Evolutionary conservation across 1,139 yeast species (phyloP), one percentile per base, ranked within the genome.

Genomic region (Waltiozyma sp.): DNA sequence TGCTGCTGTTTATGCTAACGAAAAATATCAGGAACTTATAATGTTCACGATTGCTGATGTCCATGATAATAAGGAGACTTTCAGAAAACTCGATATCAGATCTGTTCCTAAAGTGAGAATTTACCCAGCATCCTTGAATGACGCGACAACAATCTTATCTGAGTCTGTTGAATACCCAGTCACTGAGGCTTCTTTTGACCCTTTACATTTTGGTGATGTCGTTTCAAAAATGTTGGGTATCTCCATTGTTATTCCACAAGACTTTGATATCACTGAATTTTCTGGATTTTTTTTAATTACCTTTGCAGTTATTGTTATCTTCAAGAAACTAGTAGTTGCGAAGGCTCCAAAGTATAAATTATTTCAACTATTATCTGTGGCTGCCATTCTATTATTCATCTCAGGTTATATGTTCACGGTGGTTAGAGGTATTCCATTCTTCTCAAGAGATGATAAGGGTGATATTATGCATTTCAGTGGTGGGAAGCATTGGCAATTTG

Each of bases 371-470:
- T 39, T 77, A 2, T 59, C 72, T 13, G 58, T 79, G 9, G 47
- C 59, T 0, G 52, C 70, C 8, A 64, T 77, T 15, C 58, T 74
- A 41, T 48, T 69, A 1, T 72, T 75, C 45, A 60, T 71, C 10
- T 69, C 83, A 34, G 93, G 93, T 2, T 75, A 73, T 50, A 79
- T 75, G 60, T 83, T 77, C 55, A 72, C 83, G 1, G 60, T 72
- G 26, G 77, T 78, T 45, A 68, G 76, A 49, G 69, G 69, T 2
- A 75, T 77, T 1, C 87, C 89, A 3, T 76, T 83, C 43, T 52
- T 82, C n/a, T 77, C 82, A 2, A 65, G 65, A 43, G 72, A 70
- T 10, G 54, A 59, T 4, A 50, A 69, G 1, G 73, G 75, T 7
- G 61, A 65, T 7, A 60, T 75, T 35, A 68, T 80, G 58, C 68